These are phyloP conservation scores for Lagenidium giganteum DNA, from an alignment of 352 stramenopile species.

Conservation along the genomic window DNA sequence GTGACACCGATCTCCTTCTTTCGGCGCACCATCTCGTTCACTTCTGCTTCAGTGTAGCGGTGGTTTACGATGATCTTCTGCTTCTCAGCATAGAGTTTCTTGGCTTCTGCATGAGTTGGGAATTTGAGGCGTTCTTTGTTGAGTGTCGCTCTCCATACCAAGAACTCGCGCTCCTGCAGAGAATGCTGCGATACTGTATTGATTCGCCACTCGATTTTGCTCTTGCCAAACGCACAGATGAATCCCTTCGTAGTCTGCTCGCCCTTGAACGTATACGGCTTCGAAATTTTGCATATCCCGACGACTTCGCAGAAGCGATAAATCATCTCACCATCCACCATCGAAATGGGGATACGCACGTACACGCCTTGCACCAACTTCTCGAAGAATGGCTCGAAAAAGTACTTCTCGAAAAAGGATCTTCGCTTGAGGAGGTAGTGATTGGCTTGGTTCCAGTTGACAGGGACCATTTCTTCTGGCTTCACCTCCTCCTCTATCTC, in stretches of 20 bases:
- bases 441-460: conserved; percentile 74
- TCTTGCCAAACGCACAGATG: conserved; percentile 78
- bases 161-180: conserved; percentile 70
- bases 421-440: conserved; percentile 73
- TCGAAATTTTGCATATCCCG: conserved; percentile 47
- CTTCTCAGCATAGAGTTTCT: conserved; percentile 55
- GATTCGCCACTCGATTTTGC: conserved; percentile 68
- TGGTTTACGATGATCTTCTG: conserved; percentile 67
- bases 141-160: conserved; percentile 71
- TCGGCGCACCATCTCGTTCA: conserved; percentile 73
- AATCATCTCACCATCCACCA: conserved; percentile 72
- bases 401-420: conserved; percentile 81
- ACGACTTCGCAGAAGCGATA: conserved; percentile 84
- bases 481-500: conserved; percentile 37
- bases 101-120: conserved; percentile 66
- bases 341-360: conserved; percentile 61
- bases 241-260: conserved; percentile 68
- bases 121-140: conserved; percentile 78
- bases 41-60: conserved; percentile 73
- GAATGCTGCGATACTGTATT: conserved; percentile 68
- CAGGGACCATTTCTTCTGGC: conserved; percentile 61
- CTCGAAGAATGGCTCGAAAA: conserved; percentile 82
- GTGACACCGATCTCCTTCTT: conserved; percentile 62
- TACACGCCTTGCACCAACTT: conserved; percentile 75
- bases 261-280: conserved; percentile 66